A percentile compares a stretch with the other conserved stretches of the same genome.
Evolutionary conservation across 352 stramenopile genomes (phyloP).

Genomic region (Globisporangium irregulare): DNA sequence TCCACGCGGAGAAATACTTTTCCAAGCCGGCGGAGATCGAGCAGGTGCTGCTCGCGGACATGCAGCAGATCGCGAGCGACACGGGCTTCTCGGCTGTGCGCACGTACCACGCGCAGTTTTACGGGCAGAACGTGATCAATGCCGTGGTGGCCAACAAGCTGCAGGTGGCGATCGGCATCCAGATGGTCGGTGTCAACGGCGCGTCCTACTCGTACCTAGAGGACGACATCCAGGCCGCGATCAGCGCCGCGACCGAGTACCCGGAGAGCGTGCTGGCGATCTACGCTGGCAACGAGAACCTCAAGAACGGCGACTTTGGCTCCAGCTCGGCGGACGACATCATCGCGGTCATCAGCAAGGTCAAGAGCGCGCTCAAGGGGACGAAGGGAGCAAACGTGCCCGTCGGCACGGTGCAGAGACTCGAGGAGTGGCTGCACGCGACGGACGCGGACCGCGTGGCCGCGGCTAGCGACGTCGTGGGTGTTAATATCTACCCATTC

Average conservation of each 20-base stretch:
- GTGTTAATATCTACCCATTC: slow-evolving; percentile 79
- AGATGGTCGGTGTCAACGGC: slow-evolving; percentile 24
- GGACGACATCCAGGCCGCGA: slow-evolving; percentile 30
- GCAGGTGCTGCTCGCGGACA: slow-evolving; percentile 23
- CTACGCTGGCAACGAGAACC: slow-evolving; percentile 43
- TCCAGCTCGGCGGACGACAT: slow-evolving; percentile 23
- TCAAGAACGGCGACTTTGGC: slow-evolving; percentile 28
- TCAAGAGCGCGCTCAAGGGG: slow-evolving; percentile 23
- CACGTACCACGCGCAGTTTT: slow-evolving; percentile 37
- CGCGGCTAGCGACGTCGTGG: slow-evolving; percentile 25
- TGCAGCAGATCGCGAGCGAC: slow-evolving; percentile 20
- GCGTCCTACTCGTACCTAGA: slow-evolving; percentile 18
- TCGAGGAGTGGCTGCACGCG: slow-evolving; percentile 57
- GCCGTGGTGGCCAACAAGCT: slow-evolving; percentile 23
- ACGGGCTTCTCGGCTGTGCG: slow-evolving; percentile 31
- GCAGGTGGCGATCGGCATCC: slow-evolving; percentile 29
- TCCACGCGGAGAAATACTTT: slow-evolving; percentile 25
- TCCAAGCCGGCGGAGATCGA: slow-evolving; percentile 1
- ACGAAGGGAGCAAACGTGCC: slow-evolving; percentile 23
- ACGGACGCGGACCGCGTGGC: slow-evolving; percentile 29
- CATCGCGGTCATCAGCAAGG: slow-evolving; percentile 25
- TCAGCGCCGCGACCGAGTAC: slow-evolving; percentile 25
- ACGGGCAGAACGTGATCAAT: slow-evolving; percentile 34
- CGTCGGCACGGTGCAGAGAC: slow-evolving; percentile 54
- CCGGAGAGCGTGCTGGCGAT: slow-evolving; percentile 27